Base-by-base conservation (phyloP, 2,329 filamentous ascomycete genomes). In the Capronia americana region DNA sequence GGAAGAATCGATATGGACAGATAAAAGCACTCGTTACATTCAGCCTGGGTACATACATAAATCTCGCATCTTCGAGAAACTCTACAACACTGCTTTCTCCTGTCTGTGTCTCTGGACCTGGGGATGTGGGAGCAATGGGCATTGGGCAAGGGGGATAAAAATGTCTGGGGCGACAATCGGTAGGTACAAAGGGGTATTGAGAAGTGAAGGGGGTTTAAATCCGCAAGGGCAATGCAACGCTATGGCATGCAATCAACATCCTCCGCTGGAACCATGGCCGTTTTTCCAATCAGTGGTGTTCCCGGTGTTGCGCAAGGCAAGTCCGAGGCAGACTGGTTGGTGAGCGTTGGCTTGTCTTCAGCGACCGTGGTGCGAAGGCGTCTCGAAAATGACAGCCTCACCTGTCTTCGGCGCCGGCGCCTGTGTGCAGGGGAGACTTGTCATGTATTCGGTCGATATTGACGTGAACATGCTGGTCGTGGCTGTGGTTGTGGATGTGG, bases 321-420 rank as follows among this genome's bases (percentile, higher is more conserved):
- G 28, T 28, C 2, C 20, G 20, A n/a, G 57, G 14, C 5, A 24
- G 38, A 44, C 38, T 44, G 38, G 1, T n/a, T 44, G 14, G 38
- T 44, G 17, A n/a, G 38, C 4, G 26, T 20, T 48, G 24, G 41
- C 7, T 23, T 20, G 5, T 12, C 23, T 56, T 62, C 58, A 65
- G 23, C 32, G 63, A 12, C 24, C 53, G 12, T 57, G 28, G 14
- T 58, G 58, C 26, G 64, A 66, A 32, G 64, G 64, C 55, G 48
- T 66, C 20, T 62, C 48, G 55, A 54, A 66, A 41, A 66, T 63
- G n/a, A 66, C 50, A 48, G 57, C 60, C 54, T 66, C 64, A 3
- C 28, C 53, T 3, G 28, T 34, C 34, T 59, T 24, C 4, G 58
- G 64, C 60, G 64, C 59, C 59, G n/a, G 64, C 64, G 60, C 48